phyloP scores from a whole-genome alignment of 768 basidiomycete species.

The Boletus fagicola region DNA sequence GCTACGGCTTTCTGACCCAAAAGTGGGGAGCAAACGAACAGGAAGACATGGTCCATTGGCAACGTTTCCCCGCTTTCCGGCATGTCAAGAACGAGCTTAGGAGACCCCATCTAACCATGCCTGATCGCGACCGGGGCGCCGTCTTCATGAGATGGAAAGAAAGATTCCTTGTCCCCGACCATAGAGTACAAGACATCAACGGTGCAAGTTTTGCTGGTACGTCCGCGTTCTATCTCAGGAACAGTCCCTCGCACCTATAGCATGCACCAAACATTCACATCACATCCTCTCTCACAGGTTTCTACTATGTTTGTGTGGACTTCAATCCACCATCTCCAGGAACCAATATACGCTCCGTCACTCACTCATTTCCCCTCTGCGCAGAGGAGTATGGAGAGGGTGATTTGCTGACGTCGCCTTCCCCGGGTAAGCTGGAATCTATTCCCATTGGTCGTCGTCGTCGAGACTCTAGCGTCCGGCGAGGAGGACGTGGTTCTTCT shows the following conservation, averaged over 20 bases:
- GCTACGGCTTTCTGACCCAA: slow-evolving; percentile 87
- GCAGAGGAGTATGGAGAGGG: slow-evolving; percentile 28
- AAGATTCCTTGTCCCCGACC: slow-evolving; percentile 92
- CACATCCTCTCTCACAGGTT: slow-evolving; percentile 48
- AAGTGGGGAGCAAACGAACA: slow-evolving; percentile 89
- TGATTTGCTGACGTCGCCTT: slow-evolving; percentile 30
- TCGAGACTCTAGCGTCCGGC: slow-evolving; percentile 48
- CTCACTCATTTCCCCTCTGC: slow-evolving; percentile 38
- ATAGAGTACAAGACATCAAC: slow-evolving; percentile 89
- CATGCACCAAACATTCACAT: slow-evolving; percentile 18
- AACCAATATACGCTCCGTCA: slow-evolving; percentile 31
- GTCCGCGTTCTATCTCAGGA: slow-evolving; percentile 24
- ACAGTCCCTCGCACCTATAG: neutral
- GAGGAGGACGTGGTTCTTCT: slow-evolving; percentile 46
- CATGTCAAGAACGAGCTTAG: slow-evolving; percentile 78
- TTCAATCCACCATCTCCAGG: slow-evolving; percentile 64
- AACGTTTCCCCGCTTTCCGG: slow-evolving; percentile 86
- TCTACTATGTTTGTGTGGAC: slow-evolving; percentile 95
- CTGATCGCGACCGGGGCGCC: slow-evolving; percentile 72
- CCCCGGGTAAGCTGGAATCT: slow-evolving; percentile 38
- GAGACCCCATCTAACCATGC: slow-evolving; percentile 73
- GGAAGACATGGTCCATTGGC: slow-evolving; percentile 94
- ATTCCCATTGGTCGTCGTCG: slow-evolving; percentile 36
- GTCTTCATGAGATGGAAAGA: slow-evolving; percentile 99
- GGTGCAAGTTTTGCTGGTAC: slow-evolving; percentile 93